A percentile compares a stretch with the other conserved stretches of the same genome.
Conservation (phyloP, 1,284 basidiomycete species). For the Sphagnurus paluster region DNA sequence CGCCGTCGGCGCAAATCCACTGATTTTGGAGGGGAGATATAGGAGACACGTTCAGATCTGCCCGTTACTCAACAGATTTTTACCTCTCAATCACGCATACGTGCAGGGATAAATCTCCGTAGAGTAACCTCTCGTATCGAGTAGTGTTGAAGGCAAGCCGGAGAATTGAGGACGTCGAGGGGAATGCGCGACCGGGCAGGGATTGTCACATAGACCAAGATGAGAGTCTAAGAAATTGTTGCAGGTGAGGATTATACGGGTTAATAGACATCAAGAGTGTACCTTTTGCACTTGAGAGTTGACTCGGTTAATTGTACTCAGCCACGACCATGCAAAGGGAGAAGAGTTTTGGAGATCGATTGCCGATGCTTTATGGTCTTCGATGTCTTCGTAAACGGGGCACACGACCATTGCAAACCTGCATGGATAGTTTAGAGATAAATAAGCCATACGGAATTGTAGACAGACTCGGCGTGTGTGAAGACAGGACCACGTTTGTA, state of each 20-base stretch:
- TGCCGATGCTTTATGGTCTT: conserved; percentile 64
- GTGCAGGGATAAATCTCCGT: conserved; percentile 85
- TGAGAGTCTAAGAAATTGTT: conserved; percentile 64
- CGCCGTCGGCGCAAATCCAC: too few relatives aligned
- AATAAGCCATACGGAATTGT: background rate
- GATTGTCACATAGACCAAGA: conserved; percentile 90
- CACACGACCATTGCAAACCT: conserved; percentile 91
- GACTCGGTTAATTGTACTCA: conserved; percentile 95
- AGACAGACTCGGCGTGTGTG: conserved; percentile 87
- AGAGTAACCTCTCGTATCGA: conserved; percentile 85
- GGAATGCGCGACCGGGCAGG: conserved; percentile 66
- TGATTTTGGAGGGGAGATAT: too few relatives aligned
- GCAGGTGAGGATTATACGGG: conserved; percentile 1
- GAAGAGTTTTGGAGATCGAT: conserved; percentile 63
- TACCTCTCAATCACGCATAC: conserved; percentile 89
- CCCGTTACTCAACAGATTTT: too few relatives aligned
- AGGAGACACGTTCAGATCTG: too few relatives aligned
- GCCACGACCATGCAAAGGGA: conserved; percentile 92
- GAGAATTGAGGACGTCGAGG: conserved; percentile 54
- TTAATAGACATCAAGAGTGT: conserved; percentile 7
- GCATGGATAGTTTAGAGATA: background rate
- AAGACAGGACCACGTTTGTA: conserved; percentile 97
- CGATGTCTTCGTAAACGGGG: conserved; percentile 85
- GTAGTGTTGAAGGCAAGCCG: conserved; percentile 73
- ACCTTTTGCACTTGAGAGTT: conserved; percentile 98